These are phyloP conservation scores for Gonium pectorale DNA, from an alignment of 139 green algal species.

Conservation along the genomic window DNA sequence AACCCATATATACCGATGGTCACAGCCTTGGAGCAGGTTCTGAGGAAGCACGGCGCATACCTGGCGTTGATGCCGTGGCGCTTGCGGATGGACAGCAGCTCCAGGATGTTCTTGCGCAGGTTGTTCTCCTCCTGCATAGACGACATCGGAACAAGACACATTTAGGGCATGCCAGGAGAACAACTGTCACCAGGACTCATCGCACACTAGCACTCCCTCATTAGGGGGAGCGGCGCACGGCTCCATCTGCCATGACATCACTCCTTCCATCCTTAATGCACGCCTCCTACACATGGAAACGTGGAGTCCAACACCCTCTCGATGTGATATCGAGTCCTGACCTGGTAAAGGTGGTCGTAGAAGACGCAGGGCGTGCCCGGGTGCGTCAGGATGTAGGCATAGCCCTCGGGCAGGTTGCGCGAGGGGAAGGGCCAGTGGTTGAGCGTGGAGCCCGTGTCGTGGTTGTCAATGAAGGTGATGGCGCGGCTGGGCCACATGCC, in stretches of 20 bases:
- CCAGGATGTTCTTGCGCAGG: constrained; percentile 74
- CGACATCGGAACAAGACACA: no score
- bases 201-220: no score
- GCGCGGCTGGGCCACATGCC: constrained; percentile 87
- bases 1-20: no score
- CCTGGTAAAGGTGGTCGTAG: constrained; percentile 84
- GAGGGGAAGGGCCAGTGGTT: constrained; percentile 89
- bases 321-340: no score
- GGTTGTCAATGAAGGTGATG: constrained; percentile 99
- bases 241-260: no score
- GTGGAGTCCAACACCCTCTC: no score
- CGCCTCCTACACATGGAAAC: no score
- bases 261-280: no score
- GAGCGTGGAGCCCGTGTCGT: constrained; percentile 85
- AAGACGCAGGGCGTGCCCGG: constrained; percentile 92
- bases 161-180: no score
- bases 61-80: constrained; percentile 77
- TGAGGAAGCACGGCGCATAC: constrained; percentile 53
- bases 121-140: constrained; percentile 32
- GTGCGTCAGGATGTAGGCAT: constrained; percentile 96
- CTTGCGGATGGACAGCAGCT: constrained; percentile 84
- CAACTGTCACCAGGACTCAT: no score
- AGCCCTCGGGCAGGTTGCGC: constrained; percentile 82
- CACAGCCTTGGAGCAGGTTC: no score
- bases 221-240: no score